Percentiles rank a stretch among this genome's conserved stretches.
phyloP scores from a whole-genome alignment of 805 yeast genomes.

The Isabelozyma rhagii region DNA sequence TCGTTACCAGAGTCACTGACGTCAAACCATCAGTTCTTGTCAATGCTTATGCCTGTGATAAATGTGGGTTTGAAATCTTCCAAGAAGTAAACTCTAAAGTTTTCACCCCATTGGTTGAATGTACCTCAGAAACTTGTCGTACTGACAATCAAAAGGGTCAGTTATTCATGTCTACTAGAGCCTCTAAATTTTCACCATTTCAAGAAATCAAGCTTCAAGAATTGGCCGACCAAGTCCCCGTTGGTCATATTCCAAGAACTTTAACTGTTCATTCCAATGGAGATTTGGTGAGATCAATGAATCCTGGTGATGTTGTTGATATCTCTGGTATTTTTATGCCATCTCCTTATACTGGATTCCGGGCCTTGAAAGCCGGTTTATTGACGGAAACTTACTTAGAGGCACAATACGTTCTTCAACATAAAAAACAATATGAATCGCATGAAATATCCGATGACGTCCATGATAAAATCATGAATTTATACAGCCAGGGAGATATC shows the following conservation, averaged over 20 bases:
- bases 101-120: constrained; percentile 83
- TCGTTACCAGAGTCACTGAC: constrained; percentile 92
- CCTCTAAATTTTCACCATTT: constrained; percentile 91
- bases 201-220: constrained; percentile 96
- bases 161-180: constrained; percentile 88
- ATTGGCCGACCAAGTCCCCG: constrained; percentile 93
- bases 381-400: constrained; percentile 91
- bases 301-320: constrained; percentile 95
- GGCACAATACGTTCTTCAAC: constrained; percentile 82
- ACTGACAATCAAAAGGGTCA: constrained; percentile 84
- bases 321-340: constrained; percentile 92
- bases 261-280: constrained; percentile 89
- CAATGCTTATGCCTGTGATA: constrained; percentile 95
- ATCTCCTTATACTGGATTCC: constrained; percentile 91
- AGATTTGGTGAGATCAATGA: constrained; percentile 76
- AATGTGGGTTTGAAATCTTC: constrained; percentile 94
- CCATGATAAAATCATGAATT: constrained; percentile 50
- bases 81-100: constrained; percentile 87
- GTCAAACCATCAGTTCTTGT: constrained; percentile 91
- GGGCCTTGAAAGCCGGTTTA: constrained; percentile 88
- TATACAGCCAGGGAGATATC: constrained; percentile 62
- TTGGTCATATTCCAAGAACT: constrained; percentile 94
- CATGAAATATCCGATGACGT: constrained; percentile 56
- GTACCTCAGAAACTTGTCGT: constrained; percentile 77
- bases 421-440: constrained; percentile 80